Evolutionary conservation across 306 rosid genomes (phyloP).

Genomic region (Fragaria vesca): DNA sequence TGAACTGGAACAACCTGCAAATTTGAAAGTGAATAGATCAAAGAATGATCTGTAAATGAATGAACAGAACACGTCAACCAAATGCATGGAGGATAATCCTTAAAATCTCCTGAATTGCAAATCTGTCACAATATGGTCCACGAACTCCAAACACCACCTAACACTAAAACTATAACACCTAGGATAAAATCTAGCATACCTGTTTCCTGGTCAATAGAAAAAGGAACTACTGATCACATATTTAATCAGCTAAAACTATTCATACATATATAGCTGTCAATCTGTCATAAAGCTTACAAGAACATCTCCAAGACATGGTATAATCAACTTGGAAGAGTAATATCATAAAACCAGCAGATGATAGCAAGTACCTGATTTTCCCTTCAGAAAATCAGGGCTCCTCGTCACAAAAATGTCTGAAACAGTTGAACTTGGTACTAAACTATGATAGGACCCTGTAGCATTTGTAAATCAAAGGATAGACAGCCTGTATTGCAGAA

Average conservation of each 20-base stretch:
- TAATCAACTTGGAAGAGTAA: background rate
- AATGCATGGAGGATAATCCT: background rate
- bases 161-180: background rate
- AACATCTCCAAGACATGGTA: background rate
- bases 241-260: background rate
- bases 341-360: background rate
- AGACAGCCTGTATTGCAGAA: conserved; percentile 4
- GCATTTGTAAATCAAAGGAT: conserved; percentile 1
- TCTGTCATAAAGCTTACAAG: background rate
- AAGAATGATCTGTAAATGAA: background rate
- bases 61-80: background rate
- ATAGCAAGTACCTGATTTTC: conserved; percentile 15
- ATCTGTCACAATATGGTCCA: background rate
- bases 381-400: conserved; percentile 17
- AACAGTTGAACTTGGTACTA: conserved; percentile 18
- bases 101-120: background rate
- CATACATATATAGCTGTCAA: background rate
- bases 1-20: conserved; percentile 23
- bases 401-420: conserved; percentile 3
- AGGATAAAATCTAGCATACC: too few relatives aligned
- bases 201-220: background rate
- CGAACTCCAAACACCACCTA: background rate
- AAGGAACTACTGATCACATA: background rate
- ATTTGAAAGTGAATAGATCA: background rate
- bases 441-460: background rate